Conservation (phyloP, 2,329 filamentous ascomycete genomes). For the Akanthomyces lecanii region DNA sequence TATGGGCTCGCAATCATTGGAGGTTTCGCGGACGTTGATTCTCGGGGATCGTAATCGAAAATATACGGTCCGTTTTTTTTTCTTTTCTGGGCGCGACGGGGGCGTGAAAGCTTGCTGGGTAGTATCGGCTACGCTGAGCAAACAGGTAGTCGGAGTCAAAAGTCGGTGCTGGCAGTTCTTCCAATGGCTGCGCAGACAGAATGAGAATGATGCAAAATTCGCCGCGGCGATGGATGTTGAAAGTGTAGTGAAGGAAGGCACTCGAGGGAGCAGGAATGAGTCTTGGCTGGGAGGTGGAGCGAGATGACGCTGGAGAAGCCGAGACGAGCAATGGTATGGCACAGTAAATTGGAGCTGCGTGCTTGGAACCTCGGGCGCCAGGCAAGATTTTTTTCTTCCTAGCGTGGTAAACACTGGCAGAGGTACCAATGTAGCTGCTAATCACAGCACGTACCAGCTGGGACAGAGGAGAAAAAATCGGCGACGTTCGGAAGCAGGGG, state of each 20-base stretch:
- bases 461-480: background rate
- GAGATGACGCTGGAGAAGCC: conserved; percentile 12
- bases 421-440: background rate
- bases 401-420: background rate
- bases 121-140: conserved; percentile 3
- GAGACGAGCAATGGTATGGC: background rate
- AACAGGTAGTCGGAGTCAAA: background rate
- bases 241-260: background rate
- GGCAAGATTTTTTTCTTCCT: conserved; percentile 4
- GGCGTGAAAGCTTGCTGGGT: background rate
- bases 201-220: background rate
- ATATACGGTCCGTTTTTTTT: background rate
- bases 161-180: background rate
- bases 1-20: conserved; percentile 33
- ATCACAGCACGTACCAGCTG: background rate
- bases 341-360: background rate
- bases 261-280: background rate
- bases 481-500: conserved; percentile 6
- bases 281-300: conserved; percentile 6
- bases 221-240: background rate
- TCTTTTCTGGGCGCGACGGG: background rate
- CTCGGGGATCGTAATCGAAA: background rate
- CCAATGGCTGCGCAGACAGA: background rate
- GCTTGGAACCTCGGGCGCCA: conserved; percentile 9
- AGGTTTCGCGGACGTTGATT: conserved; percentile 14